These are phyloP conservation scores for Butyriboletus loyo DNA, from an alignment of 768 basidiomycete species.

Conservation along the genomic window DNA sequence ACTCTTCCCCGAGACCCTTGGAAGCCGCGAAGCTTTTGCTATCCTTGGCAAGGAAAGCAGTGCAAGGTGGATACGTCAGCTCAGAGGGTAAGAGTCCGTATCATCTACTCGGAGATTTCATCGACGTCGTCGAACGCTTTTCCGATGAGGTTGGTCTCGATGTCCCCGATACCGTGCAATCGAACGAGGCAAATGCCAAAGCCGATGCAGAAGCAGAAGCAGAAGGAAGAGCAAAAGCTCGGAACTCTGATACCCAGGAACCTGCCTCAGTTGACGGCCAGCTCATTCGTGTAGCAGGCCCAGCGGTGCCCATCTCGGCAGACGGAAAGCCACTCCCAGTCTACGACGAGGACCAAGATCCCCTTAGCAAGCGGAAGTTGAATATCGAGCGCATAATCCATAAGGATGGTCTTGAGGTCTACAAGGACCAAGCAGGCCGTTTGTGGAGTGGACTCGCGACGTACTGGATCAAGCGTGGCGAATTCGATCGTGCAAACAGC, in stretches of 20 bases:
- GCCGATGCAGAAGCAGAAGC: conserved; percentile 42
- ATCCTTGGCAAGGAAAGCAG: conserved; percentile 77
- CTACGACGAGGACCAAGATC: conserved; percentile 85
- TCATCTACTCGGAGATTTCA: conserved; percentile 88
- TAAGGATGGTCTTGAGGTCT: conserved; percentile 82
- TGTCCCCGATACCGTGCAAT: conserved; percentile 65
- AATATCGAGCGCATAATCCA: conserved; percentile 86
- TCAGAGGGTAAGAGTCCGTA: conserved; percentile 95
- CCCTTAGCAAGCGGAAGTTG: conserved; percentile 61
- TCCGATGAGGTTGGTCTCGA: conserved; percentile 92
- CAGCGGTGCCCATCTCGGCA: conserved; percentile 49
- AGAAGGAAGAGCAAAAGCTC: conserved; percentile 38
- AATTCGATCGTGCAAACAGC: conserved; percentile 85
- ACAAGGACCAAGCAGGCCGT: conserved; percentile 95
- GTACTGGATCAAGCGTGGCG: conserved; percentile 96
- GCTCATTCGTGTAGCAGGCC: conserved; percentile 70
- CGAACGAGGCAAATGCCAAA: conserved; percentile 49
- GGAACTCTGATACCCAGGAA: conserved; percentile 28
- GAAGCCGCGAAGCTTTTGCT: conserved; percentile 93
- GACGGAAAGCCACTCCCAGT: conserved; percentile 48
- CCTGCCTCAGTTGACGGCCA: conserved; percentile 53
- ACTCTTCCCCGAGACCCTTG: conserved; percentile 71
- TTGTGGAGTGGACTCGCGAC: conserved; percentile 96
- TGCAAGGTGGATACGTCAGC: conserved; percentile 77
- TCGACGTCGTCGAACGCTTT: conserved; percentile 86